Conservation (phyloP, 1,284 basidiomycete species). For the Mycosarcoma mackinlayi region DNA sequence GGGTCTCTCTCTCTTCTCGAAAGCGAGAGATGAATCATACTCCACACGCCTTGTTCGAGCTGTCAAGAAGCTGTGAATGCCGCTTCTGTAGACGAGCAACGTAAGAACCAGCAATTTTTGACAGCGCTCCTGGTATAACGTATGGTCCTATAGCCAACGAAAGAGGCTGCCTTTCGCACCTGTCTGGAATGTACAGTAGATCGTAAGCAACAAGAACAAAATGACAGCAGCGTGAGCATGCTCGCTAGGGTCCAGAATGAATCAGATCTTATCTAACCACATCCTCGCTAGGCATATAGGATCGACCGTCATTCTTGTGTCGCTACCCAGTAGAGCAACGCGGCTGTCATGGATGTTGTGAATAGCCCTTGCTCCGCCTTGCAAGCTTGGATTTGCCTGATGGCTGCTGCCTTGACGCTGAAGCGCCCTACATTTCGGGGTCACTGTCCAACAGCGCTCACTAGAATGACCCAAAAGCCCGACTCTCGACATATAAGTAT, state of each 20-base stretch:
- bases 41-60: conserved; percentile 21
- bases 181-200: neutral
- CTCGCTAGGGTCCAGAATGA: conserved; percentile 16
- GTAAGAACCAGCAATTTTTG: no score
- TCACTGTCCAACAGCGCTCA: neutral
- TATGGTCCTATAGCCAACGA: no score
- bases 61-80: conserved; percentile 2
- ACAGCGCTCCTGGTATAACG: no score
- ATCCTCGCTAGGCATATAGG: neutral
- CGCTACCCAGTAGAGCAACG: neutral
- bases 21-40: conserved; percentile 27
- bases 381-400: neutral
- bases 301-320: neutral
- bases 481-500: no score
- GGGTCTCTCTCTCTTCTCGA: no score
- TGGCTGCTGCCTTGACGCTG: no score
- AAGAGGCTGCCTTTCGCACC: no score
- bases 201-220: neutral
- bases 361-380: neutral
- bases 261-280: conserved; percentile 39
- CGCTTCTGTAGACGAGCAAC: neutral
- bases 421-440: no score
- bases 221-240: neutral
- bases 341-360: neutral
- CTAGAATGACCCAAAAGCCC: no score